Evolutionary conservation across 129 eudicot species (phyloP).

Genomic region (Escallonia rubra): DNA sequence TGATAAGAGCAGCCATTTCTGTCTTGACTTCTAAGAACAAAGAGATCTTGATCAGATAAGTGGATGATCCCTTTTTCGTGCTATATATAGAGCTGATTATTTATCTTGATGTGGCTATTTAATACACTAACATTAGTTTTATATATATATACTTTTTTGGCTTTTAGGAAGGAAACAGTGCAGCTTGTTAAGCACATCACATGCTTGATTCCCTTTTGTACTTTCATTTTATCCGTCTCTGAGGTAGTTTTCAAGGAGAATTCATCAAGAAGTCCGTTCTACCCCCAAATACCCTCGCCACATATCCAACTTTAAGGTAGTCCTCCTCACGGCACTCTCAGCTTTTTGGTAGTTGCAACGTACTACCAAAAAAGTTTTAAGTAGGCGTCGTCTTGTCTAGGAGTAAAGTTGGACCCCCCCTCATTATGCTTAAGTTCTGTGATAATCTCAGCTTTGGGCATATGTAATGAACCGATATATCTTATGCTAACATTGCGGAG

Average conservation of each 20-base stretch:
- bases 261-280: neutral
- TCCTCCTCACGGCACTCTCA: too few relatives aligned
- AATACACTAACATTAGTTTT: neutral
- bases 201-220: neutral
- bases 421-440: too few relatives aligned
- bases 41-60: constrained; percentile 11
- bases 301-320: too few relatives aligned
- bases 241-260: neutral
- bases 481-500: too few relatives aligned
- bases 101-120: constrained; percentile 11
- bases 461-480: too few relatives aligned
- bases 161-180: neutral
- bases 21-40: neutral
- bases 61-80: neutral
- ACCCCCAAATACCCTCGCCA: neutral
- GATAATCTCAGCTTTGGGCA: too few relatives aligned
- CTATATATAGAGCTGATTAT: constrained; percentile 16
- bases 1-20: constrained; percentile 43
- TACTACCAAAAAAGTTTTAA: too few relatives aligned
- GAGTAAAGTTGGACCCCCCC: too few relatives aligned
- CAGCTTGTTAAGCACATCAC: neutral
- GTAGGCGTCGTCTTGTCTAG: too few relatives aligned
- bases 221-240: neutral
- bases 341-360: too few relatives aligned
- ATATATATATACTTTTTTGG: too few relatives aligned